A percentile compares a stretch with the other conserved stretches of the same genome.
These are phyloP conservation scores for Pichia sp. DNA, from an alignment of 1,139 yeast genomes.

Conservation along the genomic window DNA sequence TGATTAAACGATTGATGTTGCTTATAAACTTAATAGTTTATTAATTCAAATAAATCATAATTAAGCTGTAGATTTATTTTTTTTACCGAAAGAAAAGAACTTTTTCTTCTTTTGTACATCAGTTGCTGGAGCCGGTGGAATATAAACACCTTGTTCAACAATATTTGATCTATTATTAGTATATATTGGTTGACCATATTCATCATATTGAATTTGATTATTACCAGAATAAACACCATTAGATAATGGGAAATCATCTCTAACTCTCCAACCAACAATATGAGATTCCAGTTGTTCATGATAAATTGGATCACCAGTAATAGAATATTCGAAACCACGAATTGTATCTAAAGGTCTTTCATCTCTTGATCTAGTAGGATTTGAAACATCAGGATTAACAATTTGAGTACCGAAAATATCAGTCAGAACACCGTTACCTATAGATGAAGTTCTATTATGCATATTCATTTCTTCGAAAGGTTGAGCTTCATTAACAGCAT, in stretches of 20 bases:
- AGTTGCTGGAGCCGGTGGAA: slow-evolving; percentile 44
- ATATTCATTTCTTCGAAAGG: slow-evolving; percentile 73
- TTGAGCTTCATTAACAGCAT: slow-evolving; percentile 91
- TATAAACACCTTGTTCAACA: slow-evolving; percentile 59
- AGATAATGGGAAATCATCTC: slow-evolving; percentile 46
- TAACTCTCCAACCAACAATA: slow-evolving; percentile 70
- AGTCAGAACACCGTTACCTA: slow-evolving; percentile 40
- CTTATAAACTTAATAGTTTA: too few species aligned
- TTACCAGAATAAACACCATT: slow-evolving; percentile 31
- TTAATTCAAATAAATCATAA: too few species aligned
- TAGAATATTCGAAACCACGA: slow-evolving; percentile 84
- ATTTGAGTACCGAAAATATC: slow-evolving; percentile 86
- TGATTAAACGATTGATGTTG: too few species aligned
- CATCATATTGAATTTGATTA: slow-evolving; percentile 27
- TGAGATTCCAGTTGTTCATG: slow-evolving; percentile 76
- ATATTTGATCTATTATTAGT: slow-evolving; percentile 17
- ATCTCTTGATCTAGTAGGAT: slow-evolving; percentile 86
- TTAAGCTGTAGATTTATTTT: slow-evolving; percentile 37
- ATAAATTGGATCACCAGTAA: slow-evolving; percentile 76
- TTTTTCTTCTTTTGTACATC: slow-evolving; percentile 64
- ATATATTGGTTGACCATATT: slow-evolving; percentile 27
- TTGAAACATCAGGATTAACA: slow-evolving; percentile 70
- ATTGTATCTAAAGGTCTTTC: slow-evolving; percentile 96
- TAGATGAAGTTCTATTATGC: slow-evolving; percentile 36
- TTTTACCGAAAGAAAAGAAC: slow-evolving; percentile 55